These are phyloP conservation scores for Mycena latifolia DNA, from an alignment of 768 basidiomycete species.

Conservation along the genomic window DNA sequence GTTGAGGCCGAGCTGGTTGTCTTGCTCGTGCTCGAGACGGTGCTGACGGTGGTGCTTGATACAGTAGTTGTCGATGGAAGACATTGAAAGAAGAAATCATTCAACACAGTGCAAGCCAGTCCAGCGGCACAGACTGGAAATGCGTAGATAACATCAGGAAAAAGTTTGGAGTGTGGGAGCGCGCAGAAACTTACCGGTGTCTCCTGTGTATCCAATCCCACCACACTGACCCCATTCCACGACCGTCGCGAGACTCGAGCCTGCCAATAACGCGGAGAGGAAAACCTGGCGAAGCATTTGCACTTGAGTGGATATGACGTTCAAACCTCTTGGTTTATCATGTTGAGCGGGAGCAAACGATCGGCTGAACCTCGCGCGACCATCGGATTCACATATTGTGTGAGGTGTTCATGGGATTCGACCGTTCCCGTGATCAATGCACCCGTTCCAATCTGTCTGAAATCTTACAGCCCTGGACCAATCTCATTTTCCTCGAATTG, in stretches of 20 bases:
- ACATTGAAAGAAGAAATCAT: conserved; percentile 67
- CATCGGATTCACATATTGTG: not conserved
- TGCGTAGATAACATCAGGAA: not conserved
- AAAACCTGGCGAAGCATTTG: not conserved
- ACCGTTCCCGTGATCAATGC: no score
- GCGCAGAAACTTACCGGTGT: conserved; percentile 46
- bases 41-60: conserved; percentile 6
- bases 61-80: conserved; percentile 47
- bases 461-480: no score
- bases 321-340: not conserved
- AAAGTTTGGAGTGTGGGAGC: not conserved
- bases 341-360: not conserved
- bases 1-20: not conserved
- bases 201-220: conserved; percentile 63
- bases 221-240: conserved; percentile 55
- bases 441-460: no score
- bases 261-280: not conserved
- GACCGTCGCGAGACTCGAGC: not conserved
- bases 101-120: conserved; percentile 58
- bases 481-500: no score
- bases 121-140: conserved; percentile 54
- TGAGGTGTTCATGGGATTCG: not conserved
- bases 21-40: conserved; percentile 31
- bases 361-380: not conserved
- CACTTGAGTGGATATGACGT: not conserved